Conservation (phyloP, 331 rosid genomes). For the Quercus lobata region DNA sequence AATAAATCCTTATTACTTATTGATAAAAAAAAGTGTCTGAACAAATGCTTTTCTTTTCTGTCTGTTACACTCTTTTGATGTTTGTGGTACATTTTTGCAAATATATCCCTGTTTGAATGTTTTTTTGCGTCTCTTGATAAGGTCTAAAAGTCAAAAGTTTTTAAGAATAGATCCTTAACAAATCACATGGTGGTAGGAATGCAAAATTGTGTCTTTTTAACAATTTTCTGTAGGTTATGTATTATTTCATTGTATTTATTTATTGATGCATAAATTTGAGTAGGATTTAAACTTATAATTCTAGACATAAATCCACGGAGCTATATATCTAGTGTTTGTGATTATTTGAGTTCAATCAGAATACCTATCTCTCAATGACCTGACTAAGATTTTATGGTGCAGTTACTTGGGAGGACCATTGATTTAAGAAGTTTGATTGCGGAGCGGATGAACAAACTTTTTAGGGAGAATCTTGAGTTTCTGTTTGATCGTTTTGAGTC, state of each 20-base stretch:
- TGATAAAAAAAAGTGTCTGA: neutral
- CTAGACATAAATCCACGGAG: neutral
- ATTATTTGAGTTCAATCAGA: neutral
- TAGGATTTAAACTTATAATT: neutral
- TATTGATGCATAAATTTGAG: neutral
- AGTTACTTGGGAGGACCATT: constrained; percentile 96
- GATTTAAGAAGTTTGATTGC: constrained; percentile 80
- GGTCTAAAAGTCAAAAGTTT: too few species aligned
- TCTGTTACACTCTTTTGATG: neutral
- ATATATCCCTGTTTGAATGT: neutral
- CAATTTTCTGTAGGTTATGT: too few species aligned
- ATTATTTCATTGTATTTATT: too few species aligned
- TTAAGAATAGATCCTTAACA: neutral
- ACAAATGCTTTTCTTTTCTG: neutral
- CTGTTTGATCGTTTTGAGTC: constrained; percentile 96
- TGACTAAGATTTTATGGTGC: constrained; percentile 26
- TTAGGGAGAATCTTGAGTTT: constrained; percentile 92
- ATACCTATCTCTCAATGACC: neutral
- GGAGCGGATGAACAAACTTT: constrained; percentile 80
- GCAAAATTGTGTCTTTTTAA: neutral
- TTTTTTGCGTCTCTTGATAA: neutral
- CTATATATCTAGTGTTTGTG: constrained; percentile 14
- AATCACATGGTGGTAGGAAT: neutral
- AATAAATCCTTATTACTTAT: too few species aligned
- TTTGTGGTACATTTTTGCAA: neutral